A percentile compares a stretch with the other conserved stretches of the same genome.
Conservation (phyloP, 2,329 filamentous ascomycete species). For the Penicillium expansum region DNA sequence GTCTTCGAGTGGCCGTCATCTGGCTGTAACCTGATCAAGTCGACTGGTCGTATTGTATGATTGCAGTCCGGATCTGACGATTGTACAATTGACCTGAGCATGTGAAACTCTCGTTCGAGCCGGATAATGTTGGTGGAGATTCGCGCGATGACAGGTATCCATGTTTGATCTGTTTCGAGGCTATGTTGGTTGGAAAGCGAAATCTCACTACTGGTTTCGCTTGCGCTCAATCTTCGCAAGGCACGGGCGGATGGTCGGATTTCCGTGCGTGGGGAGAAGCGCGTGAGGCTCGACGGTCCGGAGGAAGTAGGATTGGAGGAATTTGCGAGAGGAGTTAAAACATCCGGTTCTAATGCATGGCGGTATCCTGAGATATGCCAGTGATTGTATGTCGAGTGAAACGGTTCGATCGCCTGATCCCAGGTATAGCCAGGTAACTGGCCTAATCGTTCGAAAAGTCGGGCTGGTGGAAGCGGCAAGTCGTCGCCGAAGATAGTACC, state of each 20-base stretch:
- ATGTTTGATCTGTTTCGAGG: conserved; percentile 31
- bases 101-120: conserved; percentile 83
- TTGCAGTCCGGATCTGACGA: conserved; percentile 69
- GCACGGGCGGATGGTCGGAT: conserved; percentile 40
- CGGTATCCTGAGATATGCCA: conserved; percentile 70
- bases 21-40: conserved; percentile 69
- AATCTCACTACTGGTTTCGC: conserved; percentile 47
- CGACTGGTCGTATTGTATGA: conserved; percentile 77
- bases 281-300: conserved; percentile 43
- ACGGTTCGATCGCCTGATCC: conserved; percentile 60
- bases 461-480: conserved; percentile 57
- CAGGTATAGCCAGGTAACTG: conserved; percentile 73
- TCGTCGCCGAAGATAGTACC: conserved; percentile 45
- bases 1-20: conserved; percentile 66
- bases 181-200: conserved; percentile 36
- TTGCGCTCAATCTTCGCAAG: conserved; percentile 51
- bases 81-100: conserved; percentile 68
- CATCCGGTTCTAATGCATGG: conserved; percentile 52
- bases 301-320: conserved; percentile 31
- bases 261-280: conserved; percentile 45
- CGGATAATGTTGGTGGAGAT: conserved; percentile 79
- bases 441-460: conserved; percentile 69
- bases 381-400: conserved; percentile 73
- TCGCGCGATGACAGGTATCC: conserved; percentile 71
- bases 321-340: conserved; percentile 48